A percentile compares a stretch with the other conserved stretches of the same genome.
These are phyloP conservation scores for Candida verbasci DNA, from an alignment of 805 yeast genomes.

Conservation along the genomic window DNA sequence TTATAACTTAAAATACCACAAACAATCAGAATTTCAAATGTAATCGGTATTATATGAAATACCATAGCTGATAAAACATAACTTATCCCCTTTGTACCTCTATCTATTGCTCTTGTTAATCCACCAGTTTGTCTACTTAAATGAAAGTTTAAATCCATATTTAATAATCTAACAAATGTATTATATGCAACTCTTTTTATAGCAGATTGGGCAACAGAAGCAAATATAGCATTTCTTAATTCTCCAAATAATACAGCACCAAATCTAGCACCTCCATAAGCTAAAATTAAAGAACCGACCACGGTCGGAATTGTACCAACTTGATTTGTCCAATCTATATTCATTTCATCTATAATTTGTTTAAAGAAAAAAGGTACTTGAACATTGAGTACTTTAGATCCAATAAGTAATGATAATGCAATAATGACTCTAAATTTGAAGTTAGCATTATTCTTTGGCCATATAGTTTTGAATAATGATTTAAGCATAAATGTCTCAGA, in stretches of 20 bases:
- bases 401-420: conserved; percentile 70
- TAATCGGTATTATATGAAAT: conserved; percentile 91
- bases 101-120: conserved; percentile 88
- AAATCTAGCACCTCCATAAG: conserved; percentile 91
- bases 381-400: conserved; percentile 82
- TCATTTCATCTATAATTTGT: conserved; percentile 85
- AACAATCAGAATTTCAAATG: conserved; percentile 88
- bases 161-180: conserved; percentile 79
- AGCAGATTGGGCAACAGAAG: conserved; percentile 92
- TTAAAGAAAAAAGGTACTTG: conserved; percentile 95
- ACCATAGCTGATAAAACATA: conserved; percentile 94
- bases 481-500: conserved; percentile 55
- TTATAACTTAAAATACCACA: conserved; percentile 92
- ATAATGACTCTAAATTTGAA: conserved; percentile 70
- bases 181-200: conserved; percentile 84
- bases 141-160: conserved; percentile 86
- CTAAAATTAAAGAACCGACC: conserved; percentile 64
- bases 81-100: conserved; percentile 97
- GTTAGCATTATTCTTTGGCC: conserved; percentile 72
- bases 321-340: conserved; percentile 71
- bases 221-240: conserved; percentile 90
- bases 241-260: conserved; percentile 95
- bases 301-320: conserved; percentile 63
- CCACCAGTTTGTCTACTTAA: conserved; percentile 93
- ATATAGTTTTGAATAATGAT: conserved; percentile 63